Evolutionary conservation across 495 filamentous ascomycete species (phyloP), one percentile per base, ranked within the genome.

Genomic region (Aspergillus asperescens): DNA sequence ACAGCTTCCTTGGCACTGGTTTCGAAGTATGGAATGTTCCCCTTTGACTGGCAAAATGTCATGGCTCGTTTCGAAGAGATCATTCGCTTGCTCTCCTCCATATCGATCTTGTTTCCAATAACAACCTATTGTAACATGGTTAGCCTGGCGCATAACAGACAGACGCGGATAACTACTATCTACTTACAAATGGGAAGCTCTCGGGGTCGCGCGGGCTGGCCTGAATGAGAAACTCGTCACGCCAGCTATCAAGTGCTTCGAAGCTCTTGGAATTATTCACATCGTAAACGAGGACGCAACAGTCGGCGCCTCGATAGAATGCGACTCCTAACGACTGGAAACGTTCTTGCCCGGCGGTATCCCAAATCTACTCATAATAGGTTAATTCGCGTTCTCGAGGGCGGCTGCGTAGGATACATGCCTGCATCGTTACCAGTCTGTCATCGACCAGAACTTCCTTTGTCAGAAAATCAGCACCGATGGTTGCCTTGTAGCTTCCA

Each of bases 221-320:
- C 69, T 99, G 93, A 58, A 99, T 95, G 59, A 99, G 70, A 69
- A 99, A 99, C 66, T 99, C 93, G 68, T 99, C 93, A 61, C 93
- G 80, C 93, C 93, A 99, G 73, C 88, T 94, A 64, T 99, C 94
- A 28, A 99, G 80, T 9, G 92, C 92, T 70, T 99, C 93, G 68
- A 99, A 99, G 68, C 89, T 95, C 81, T 97, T 97, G 34, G 90
- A 87, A 69, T 96, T 97, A 73, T 97, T 99, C 64, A 99, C 93
- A 65, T 99, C 93, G 72, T 91, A 99, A 22, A 97, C 93, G 24
- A 99, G 75, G 29, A 99, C 93, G 70, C 93, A 99, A 81, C 93
- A 99, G 74, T 99, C 93, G 54, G 93, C 93, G 55, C 93, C 93
- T 54, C 93, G 82, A 72, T 99, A 99, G 76, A 99, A 99, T 25